Conservation (phyloP, 2,329 filamentous ascomycete genomes). For the Coniochaeta pulveracea region DNA sequence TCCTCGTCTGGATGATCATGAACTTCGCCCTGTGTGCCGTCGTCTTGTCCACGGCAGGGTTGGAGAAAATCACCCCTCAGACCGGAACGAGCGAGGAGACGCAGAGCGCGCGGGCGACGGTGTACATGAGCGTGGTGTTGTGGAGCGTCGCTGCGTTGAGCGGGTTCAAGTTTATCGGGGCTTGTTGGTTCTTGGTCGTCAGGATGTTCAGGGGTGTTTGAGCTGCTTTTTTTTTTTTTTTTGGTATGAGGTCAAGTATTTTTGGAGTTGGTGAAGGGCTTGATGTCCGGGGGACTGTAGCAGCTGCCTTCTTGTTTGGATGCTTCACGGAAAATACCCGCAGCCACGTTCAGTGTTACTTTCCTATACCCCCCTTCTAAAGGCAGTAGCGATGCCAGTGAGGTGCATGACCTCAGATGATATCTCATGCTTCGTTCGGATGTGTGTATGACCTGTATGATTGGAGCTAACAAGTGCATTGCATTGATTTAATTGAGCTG, state of each 20-base stretch:
- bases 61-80: conserved; percentile 52
- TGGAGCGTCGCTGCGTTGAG: conserved; percentile 83
- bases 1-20: conserved; percentile 91
- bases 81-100: conserved; percentile 30
- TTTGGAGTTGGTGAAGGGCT: neutral
- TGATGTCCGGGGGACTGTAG: neutral
- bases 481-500: no score
- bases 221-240: conserved; percentile 2
- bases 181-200: conserved; percentile 85
- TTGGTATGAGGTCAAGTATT: no score
- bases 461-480: no score
- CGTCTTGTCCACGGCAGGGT: conserved; percentile 74
- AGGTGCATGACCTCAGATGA: no score
- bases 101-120: conserved; percentile 47
- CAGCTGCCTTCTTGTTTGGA: no score
- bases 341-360: no score
- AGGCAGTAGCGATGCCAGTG: no score
- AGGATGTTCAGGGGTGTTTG: conserved; percentile 69
- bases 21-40: conserved; percentile 83
- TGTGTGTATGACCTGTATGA: no score
- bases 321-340: no score
- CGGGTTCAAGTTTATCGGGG: conserved; percentile 77
- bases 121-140: conserved; percentile 79
- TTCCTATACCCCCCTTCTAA: no score
- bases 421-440: no score